Evolutionary conservation across 2,329 filamentous ascomycete species (phyloP).

Genomic region (Cladosporium velox): DNA sequence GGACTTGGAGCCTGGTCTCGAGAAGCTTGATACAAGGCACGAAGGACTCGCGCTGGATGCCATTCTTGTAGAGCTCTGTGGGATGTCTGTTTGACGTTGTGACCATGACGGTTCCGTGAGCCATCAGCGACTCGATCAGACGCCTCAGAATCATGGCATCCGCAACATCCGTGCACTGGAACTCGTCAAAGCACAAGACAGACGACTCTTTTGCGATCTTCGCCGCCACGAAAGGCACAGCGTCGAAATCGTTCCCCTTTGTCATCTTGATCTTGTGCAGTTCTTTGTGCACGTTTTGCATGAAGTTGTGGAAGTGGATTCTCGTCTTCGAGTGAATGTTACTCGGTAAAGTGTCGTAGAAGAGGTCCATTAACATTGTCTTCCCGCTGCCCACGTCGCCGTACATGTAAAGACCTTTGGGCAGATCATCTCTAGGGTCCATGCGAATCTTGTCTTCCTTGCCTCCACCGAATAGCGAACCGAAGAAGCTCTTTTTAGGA

Average conservation of each 20-base stretch:
- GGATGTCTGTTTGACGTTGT: conserved; percentile 98
- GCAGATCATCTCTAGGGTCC: conserved; percentile 70
- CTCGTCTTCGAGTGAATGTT: conserved; percentile 81
- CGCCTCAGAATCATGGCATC: conserved; percentile 95
- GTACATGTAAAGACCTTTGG: conserved; percentile 89
- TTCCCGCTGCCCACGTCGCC: conserved; percentile 97
- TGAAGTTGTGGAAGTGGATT: conserved; percentile 99
- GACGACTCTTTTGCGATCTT: conserved; percentile 83
- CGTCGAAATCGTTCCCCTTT: conserved; percentile 86
- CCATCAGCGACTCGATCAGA: conserved; percentile 87
- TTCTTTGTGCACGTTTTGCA: conserved; percentile 94
- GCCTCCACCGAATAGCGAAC: conserved; percentile 61
- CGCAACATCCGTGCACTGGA: conserved; percentile 96
- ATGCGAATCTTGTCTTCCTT: conserved; percentile 39
- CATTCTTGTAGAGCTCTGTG: conserved; percentile 95
- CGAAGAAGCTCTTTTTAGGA: conserved; percentile 56
- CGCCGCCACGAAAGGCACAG: conserved; percentile 88
- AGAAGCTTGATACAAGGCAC: conserved; percentile 93
- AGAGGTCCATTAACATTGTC: conserved; percentile 99
- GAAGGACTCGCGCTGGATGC: conserved; percentile 93
- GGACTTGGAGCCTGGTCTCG: conserved; percentile 78
- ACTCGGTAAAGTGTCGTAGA: conserved; percentile 85
- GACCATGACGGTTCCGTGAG: conserved; percentile 92
- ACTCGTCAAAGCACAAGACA: conserved; percentile 97
- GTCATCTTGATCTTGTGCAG: conserved; percentile 87